phyloP scores from a whole-genome alignment of 78 protist species.

The Protostelium mycophagum region DNA sequence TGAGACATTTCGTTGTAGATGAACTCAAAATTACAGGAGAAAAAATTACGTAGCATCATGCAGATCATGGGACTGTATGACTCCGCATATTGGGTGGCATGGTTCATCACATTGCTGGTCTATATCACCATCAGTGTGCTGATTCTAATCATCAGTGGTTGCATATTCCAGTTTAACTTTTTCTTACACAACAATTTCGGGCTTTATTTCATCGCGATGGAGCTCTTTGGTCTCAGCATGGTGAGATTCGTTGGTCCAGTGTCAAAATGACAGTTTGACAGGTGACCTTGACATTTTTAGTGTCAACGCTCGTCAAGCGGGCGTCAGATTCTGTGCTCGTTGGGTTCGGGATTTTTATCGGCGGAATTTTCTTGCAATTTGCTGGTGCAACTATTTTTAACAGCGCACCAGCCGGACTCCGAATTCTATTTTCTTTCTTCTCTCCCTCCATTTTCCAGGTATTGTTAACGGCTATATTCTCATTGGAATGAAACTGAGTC shows the following conservation, averaged over 20 bases:
- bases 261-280: constrained; percentile 1
- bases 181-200: constrained; percentile 44
- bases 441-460: neutral
- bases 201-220: constrained; percentile 33
- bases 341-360: constrained; percentile 29
- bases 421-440: neutral
- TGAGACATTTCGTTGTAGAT: neutral
- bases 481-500: neutral
- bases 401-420: neutral
- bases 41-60: constrained; percentile 58
- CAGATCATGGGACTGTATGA: constrained; percentile 47
- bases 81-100: constrained; percentile 49
- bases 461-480: neutral
- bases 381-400: neutral
- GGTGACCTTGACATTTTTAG: neutral
- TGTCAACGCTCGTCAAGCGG: neutral
- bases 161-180: constrained; percentile 47
- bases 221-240: constrained; percentile 31
- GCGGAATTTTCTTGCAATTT: constrained; percentile 14
- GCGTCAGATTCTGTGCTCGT: neutral
- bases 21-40: constrained; percentile 23
- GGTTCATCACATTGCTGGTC: constrained; percentile 10
- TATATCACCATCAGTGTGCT: constrained; percentile 2
- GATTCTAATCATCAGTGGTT: constrained; percentile 25
- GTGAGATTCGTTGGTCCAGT: constrained; percentile 26